Evolutionary conservation across 305 asterid genomes (phyloP), one percentile per base, ranked within the genome.

Genomic region (Ruellia speciosa): DNA sequence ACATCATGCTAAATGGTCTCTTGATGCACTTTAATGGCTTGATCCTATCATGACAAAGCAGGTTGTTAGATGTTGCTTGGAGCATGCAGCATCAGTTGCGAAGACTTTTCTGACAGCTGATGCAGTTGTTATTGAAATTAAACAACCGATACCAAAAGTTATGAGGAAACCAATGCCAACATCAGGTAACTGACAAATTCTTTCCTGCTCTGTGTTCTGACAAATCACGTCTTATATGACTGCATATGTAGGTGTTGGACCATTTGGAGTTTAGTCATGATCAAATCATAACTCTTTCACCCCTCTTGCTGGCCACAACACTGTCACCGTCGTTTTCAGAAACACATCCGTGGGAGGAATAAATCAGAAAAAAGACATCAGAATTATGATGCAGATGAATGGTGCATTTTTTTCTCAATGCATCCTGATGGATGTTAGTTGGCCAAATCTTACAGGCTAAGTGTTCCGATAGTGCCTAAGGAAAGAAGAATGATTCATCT

Each of bases 41-140:
- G 16, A 11, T 53, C 6, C 6, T 7, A 19, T 53, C 11, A 14
- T 20, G 35, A 1, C n/a, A 53, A 55, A 69, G 12, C 78, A 89
- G 94, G 95, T 89, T 14, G 88, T 89, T 6, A 70, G 97, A 65
- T 89, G 97, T 70, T 89, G 95, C 77, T 75, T 86, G 68, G 95
- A 86, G 68, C 90, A 89, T 54, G 85, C 95, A 45, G 80, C 88
- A 11, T 85, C 95, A 11, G 93, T 89, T 14, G 92, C 93, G 17
- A 80, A 70, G 75, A 76, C 84, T 0, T 86, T 89, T 65, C 66
- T 86, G 77, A 84, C 79, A 59, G 84, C 94, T 7, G 83, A 79
- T 77, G 95, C 94, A 0, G 93, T 89, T 31, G 77, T 89, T 17
- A 66, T 86, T 43, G 93, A 89, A 63, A 84, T 86, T 64, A 81